Evolutionary conservation across 2,329 filamentous ascomycete species (phyloP), one percentile per base, ranked within the genome.

Genomic region (Claviceps spartinae): DNA sequence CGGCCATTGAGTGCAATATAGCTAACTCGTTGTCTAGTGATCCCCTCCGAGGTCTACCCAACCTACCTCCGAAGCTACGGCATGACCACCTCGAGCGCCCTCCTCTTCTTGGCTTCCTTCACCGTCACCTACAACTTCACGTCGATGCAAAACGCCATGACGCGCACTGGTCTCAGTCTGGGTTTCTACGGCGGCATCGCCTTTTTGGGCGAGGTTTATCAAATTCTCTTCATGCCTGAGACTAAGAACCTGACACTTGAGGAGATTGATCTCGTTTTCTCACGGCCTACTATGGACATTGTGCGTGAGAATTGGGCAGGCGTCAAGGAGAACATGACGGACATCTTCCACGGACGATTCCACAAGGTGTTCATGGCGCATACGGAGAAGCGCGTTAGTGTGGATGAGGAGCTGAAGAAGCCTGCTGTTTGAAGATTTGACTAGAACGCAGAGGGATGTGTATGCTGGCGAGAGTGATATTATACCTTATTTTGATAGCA

Each of bases 111-210:
- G 22, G 79, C 77, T 50, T 83, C 81, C 2, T 87, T 86, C 69
- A 74, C 86, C 58, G 82, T 87, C 49, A 87, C 83, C 9, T 87
- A 86, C 72, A 86, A 86, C 72, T 88, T 87, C 67, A 75, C 76
- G 0, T 72, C 73, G 9, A 88, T 87, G 84, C 78, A 84, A 64
- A 63, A 75, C 0, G 76, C 78, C n/a, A 84, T 88, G 76, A 77
- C 73, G 7, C 72, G 68, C 37, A 85, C 81, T 1, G 83, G 84
- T 9, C 70, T 87, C 0, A 72, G 78, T 0, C 73, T 87, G 0
- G 84, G 84, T 2, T 87, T 88, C 67, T 88, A 86, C 63, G 83
- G 84, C 4, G 84, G 84, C 16, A 86, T 87, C 51, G 83, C 83
- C 0, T 74, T 84, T 0, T 9, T 87, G 0, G 84, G 82, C 13